Base-by-base conservation (phyloP, 2,329 filamentous ascomycete species). In the Cladorrhinum sp. region DNA sequence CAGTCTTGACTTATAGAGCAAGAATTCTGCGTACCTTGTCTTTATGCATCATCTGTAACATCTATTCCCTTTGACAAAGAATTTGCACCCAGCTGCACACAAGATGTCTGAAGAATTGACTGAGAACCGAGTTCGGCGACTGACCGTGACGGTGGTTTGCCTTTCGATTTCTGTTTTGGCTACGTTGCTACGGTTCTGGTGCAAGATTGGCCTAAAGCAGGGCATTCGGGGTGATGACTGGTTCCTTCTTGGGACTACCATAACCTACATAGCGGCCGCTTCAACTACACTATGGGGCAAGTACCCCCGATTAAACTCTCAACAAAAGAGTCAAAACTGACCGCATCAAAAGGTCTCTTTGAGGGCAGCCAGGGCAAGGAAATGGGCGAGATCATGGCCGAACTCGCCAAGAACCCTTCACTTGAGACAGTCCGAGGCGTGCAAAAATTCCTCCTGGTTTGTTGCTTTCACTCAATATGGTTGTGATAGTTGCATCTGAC, bases 391-490 rank as follows among this genome's bases (percentile, higher is more conserved):
- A 52, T 52, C 23, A 32, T 52, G 3, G 23, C 20, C 12, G 50
- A 52, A 16, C 25, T 52, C 13, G 23, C 12, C 2, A 52, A 12
- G 10, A n/a, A 12, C 16, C 23, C 23, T 52, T 29, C 50, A 9
- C 2, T 24, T 1, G 50, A 32, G n/a, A 52, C 20, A 6, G 7
- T 52, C 12, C 50, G 25, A 52, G 8, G 50, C 24, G 29, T 52
- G 50, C 23, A 52, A 13, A 52, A 52, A 23, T 52, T 52, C 20
- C 50, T 52, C 50, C 27, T 52, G 50, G 50, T 52, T 3, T 8
- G 24, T 51, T 7, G 6, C 27, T 6, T 6, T 27, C 20, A 18
- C 3, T 52, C 8, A 32, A 32, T 18, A 52, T 18, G 1, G 6
- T 27, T 8, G 16, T 7, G 13, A 2, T n/a, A 51, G 13, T 5